Evolutionary conservation across 179 eudicot species (phyloP), one percentile per base, ranked within the genome.

Genomic region (Spergularia azorica): DNA sequence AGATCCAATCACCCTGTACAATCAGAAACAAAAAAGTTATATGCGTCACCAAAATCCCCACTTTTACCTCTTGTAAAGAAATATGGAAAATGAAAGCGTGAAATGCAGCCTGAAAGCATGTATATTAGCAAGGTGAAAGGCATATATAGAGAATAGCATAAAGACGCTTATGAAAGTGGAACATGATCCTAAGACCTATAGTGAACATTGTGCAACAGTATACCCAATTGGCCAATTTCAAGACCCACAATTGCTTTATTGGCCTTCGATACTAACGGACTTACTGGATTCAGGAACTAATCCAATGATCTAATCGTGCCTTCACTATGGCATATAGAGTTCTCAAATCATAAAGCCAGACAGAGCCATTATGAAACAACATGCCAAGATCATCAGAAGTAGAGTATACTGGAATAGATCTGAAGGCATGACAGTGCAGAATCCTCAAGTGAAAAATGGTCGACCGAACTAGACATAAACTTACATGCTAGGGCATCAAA

Each of bases 1-100:
- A 88, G 71, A 95, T 94, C 99, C 99, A 95, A 15, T 95, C 94
- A 77, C 98, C 98, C 99, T 95, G 91, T 65, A 66, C 36, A 81
- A 75, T 65, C 76, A 84, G 76, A 75, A 81, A 59, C 65, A 81
- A 56, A 20, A 66, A 62, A 51, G 51, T 71, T 26, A 26, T 20
- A 74, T 41, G 38, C 9, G 38, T 8, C 3, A 15, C 13, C 36
- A 14, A 61, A 52, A 21, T 7, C 16, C 32, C 65, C 32, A 38
- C 58, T 26, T 21, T 18, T 39, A 57, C 63, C 32, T 57, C 61
- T 1, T 10, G 68, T 39, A 3, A 52, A 1, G 54, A 39, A 20
- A 26, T 26, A 26, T 26, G 32, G 32, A 26, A 26, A 26, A 26
- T 26, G 32, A 26, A 26, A 26, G 32, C 32, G 32, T 26, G 32